phyloP scores from a whole-genome alignment of 805 yeast genomes.

The Spathaspora passalidarum region DNA sequence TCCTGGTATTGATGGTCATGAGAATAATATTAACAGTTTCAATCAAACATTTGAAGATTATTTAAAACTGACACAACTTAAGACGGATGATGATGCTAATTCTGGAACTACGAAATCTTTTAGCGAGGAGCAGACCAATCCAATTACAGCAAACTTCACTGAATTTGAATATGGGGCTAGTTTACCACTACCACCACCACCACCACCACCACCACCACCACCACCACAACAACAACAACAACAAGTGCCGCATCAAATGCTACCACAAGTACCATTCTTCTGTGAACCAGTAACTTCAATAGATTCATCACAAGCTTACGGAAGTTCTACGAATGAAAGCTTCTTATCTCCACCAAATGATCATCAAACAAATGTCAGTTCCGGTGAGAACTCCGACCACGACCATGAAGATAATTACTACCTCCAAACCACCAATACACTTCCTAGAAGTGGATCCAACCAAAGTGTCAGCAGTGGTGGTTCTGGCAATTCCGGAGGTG shows the following conservation, averaged over 20 bases:
- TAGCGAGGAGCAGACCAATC: not conserved
- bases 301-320: not conserved
- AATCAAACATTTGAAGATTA: slow-evolving; percentile 12
- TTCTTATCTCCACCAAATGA: not conserved
- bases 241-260: not conserved
- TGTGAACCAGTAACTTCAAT: not conserved
- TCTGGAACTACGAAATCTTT: not conserved
- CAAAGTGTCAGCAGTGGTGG: slow-evolving; percentile 15
- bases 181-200: not conserved
- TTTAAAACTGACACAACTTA: slow-evolving; percentile 5
- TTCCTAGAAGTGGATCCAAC: slow-evolving; percentile 14
- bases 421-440: slow-evolving; percentile 4
- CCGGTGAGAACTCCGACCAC: slow-evolving; percentile 2
- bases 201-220: not conserved
- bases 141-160: not conserved
- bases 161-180: not conserved
- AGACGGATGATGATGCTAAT: not conserved
- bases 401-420: slow-evolving; percentile 5
- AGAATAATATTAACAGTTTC: slow-evolving; percentile 7
- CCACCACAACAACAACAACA: not conserved
- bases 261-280: not conserved
- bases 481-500: slow-evolving; percentile 5
- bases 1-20: slow-evolving; percentile 9
- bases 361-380: not conserved
- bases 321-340: not conserved